These are phyloP conservation scores for Omphalotus guepiniiformis DNA, from an alignment of 768 basidiomycete genomes.

Conservation along the genomic window DNA sequence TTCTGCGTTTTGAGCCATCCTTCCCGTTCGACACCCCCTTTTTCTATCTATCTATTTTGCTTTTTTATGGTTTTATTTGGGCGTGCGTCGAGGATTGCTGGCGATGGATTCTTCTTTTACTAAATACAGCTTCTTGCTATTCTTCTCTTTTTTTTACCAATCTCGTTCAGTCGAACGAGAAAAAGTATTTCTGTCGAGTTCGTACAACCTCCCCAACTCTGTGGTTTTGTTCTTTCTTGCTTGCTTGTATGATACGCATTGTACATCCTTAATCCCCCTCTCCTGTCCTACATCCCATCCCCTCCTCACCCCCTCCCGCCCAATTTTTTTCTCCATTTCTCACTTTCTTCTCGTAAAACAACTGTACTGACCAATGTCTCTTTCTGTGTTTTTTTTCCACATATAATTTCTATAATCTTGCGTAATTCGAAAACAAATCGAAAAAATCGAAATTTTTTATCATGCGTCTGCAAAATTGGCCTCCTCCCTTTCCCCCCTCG, in stretches of 20 bases:
- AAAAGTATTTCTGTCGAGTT: too few relatives aligned
- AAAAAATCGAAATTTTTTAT: not conserved
- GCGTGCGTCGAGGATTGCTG: too few relatives aligned
- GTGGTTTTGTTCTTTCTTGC: not conserved
- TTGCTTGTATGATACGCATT: not conserved
- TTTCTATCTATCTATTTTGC: too few relatives aligned
- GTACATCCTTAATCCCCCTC: too few relatives aligned
- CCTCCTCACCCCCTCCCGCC: not conserved
- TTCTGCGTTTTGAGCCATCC: too few relatives aligned
- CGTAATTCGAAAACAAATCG: conserved; percentile 23
- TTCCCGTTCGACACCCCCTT: too few relatives aligned
- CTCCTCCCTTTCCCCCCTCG: conserved; percentile 25
- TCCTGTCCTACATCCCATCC: not conserved
- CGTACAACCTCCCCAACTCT: too few relatives aligned
- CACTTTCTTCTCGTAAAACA: not conserved
- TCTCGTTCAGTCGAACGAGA: not conserved
- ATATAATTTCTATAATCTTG: conserved; percentile 1
- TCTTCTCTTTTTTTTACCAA: too few relatives aligned
- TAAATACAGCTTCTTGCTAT: too few relatives aligned
- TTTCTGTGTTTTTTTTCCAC: conserved; percentile 8
- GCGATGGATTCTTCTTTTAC: too few relatives aligned
- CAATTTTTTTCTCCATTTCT: not conserved
- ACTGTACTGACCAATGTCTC: conserved; percentile 15
- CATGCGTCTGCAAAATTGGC: conserved; percentile 26
- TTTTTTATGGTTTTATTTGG: too few relatives aligned